These are phyloP conservation scores for Antitrichia curtipendula DNA, from an alignment of 225 moss, liverwort and hornwort species.

Conservation along the genomic window DNA sequence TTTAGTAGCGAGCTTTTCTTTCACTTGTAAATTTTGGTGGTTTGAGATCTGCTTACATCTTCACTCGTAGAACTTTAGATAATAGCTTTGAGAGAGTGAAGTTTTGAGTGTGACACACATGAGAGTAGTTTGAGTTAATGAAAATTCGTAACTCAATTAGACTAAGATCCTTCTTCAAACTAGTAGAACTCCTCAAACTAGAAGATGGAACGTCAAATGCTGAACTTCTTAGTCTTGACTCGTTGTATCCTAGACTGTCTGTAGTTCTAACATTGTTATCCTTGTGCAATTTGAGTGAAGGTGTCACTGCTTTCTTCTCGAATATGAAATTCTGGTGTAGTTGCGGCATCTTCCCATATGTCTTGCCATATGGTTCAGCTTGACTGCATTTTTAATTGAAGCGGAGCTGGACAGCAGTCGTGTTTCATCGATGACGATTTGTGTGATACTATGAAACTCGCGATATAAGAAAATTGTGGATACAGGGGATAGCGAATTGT, in stretches of 20 bases:
- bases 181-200: background rate
- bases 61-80: background rate
- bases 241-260: background rate
- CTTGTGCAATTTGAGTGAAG: background rate
- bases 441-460: background rate
- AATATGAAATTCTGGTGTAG: background rate
- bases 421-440: background rate
- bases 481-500: background rate
- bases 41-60: background rate
- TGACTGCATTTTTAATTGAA: background rate
- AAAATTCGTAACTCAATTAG: background rate
- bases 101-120: background rate
- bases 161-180: background rate
- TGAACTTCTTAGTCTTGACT: background rate
- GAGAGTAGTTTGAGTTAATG: background rate
- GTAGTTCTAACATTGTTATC: background rate
- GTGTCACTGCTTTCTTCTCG: background rate
- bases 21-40: too few relatives aligned
- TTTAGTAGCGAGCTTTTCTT: too few relatives aligned
- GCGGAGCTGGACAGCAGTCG: background rate
- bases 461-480: background rate
- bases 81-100: background rate
- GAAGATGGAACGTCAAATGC: background rate
- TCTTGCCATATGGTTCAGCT: background rate
- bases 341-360: background rate